Evolutionary conservation across 2,329 filamentous ascomycete species (phyloP).

Genomic region (Talaromyces sp.): DNA sequence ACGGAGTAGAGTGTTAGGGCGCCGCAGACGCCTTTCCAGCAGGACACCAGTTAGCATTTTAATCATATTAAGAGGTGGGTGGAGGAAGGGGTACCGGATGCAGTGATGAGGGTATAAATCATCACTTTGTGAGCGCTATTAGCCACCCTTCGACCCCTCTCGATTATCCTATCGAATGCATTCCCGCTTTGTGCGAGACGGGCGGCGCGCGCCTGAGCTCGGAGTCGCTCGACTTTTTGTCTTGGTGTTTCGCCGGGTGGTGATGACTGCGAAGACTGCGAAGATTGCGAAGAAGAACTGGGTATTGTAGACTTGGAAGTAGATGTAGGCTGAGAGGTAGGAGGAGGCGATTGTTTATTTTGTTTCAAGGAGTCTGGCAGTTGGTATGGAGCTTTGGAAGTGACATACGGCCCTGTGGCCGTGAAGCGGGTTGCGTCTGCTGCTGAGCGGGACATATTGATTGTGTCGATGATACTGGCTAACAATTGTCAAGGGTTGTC

Average conservation of each 20-base stretch:
- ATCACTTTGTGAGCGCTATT: constrained; percentile 62
- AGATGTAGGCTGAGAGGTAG: background rate
- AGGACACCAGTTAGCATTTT: background rate
- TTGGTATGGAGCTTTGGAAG: constrained; percentile 41
- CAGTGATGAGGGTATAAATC: constrained; percentile 59
- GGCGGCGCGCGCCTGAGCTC: constrained; percentile 67
- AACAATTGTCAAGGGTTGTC: background rate
- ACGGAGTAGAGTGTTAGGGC: constrained; percentile 64
- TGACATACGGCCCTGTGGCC: constrained; percentile 51
- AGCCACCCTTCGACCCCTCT: constrained; percentile 55
- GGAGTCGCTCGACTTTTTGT: constrained; percentile 66
- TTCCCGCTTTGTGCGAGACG: constrained; percentile 60
- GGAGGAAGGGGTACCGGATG: constrained; percentile 53
- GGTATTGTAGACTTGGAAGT: constrained; percentile 4
- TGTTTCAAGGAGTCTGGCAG: constrained; percentile 27
- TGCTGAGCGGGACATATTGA: constrained; percentile 47
- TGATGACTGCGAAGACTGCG: constrained; percentile 18
- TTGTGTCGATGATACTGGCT: background rate
- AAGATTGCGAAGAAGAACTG: background rate
- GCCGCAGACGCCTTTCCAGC: constrained; percentile 54
- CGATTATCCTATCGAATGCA: constrained; percentile 55
- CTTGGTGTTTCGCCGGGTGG: constrained; percentile 58
- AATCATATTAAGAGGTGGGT: background rate
- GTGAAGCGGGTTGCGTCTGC: constrained; percentile 53
- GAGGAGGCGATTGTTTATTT: constrained; percentile 17